A percentile compares a stretch with the other conserved stretches of the same genome.
phyloP scores from a whole-genome alignment of 2,329 filamentous ascomycete genomes.

The Colletotrichum truncatum region DNA sequence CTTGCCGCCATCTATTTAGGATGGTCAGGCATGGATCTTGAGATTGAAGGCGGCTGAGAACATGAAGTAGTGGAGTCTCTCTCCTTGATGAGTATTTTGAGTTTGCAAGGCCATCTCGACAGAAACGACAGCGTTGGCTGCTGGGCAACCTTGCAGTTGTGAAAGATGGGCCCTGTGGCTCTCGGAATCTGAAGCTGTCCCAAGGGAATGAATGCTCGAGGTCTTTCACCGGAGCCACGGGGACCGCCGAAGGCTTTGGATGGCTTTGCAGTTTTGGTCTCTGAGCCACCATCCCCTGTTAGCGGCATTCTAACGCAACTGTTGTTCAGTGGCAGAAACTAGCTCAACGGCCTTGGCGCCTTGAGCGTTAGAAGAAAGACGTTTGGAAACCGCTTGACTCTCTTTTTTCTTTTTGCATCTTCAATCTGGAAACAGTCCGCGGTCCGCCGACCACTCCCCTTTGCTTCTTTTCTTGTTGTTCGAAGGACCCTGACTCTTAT shows the following conservation, averaged over 20 bases:
- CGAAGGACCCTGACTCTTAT: not conserved
- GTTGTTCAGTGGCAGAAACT: not conserved
- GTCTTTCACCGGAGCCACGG: not conserved
- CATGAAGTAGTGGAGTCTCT: not conserved
- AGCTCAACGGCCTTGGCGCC: constrained; percentile 2
- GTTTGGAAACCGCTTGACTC: not conserved
- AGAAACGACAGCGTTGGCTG: not conserved
- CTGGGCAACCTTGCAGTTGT: not conserved
- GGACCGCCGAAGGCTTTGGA: not conserved
- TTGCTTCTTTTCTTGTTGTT: constrained; percentile 7
- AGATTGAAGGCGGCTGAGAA: constrained; percentile 6
- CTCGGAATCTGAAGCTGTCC: not conserved
- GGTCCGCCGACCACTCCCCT: not conserved
- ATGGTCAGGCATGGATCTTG: not conserved
- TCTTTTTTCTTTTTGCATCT: not conserved
- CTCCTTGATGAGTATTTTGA: not conserved
- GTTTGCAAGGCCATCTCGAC: not conserved
- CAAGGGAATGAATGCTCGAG: too few species aligned
- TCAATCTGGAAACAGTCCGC: too few species aligned
- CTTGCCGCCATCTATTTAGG: not conserved
- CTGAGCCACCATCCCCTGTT: too few species aligned
- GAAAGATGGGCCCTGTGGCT: not conserved
- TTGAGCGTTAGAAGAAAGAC: not conserved
- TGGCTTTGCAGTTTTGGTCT: too few species aligned
- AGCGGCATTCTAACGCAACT: not conserved